Conservation (phyloP, 805 yeast species). For the Lipomyces kockii region DNA sequence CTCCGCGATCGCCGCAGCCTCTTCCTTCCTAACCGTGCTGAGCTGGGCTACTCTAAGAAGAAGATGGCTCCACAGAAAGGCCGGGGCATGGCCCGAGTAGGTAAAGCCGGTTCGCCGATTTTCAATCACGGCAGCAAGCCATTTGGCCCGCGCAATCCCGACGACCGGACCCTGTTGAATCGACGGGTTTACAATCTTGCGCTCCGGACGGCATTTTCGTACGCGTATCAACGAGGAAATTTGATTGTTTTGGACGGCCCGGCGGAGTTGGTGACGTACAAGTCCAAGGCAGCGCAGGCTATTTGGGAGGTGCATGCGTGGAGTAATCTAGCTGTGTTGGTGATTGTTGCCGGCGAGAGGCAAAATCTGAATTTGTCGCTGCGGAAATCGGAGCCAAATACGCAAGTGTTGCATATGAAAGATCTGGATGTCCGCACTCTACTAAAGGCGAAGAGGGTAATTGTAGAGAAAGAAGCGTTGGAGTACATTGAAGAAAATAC, state of each 20-base stretch:
- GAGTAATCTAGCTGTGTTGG: conserved; percentile 11
- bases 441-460: conserved; percentile 29
- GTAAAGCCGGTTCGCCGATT: conserved; percentile 93
- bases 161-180: conserved; percentile 81
- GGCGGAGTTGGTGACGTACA: conserved; percentile 43
- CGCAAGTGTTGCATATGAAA: conserved; percentile 17
- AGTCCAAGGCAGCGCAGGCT: conserved; percentile 18
- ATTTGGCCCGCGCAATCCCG: conserved; percentile 86
- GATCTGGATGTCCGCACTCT: conserved; percentile 33
- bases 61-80: conserved; percentile 92
- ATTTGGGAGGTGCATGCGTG: conserved; percentile 22
- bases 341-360: conserved; percentile 20
- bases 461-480: conserved; percentile 35
- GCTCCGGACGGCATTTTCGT: conserved; percentile 78
- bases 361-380: conserved; percentile 11
- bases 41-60: conserved; percentile 80
- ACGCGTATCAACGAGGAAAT: conserved; percentile 75
- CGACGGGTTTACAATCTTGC: conserved; percentile 74
- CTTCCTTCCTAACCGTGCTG: conserved; percentile 88
- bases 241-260: conserved; percentile 68
- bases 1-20: conserved; percentile 12
- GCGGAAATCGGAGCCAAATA: neutral
- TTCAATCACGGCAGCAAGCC: conserved; percentile 90
- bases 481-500: conserved; percentile 26
- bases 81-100: conserved; percentile 91